These are phyloP conservation scores for Macadamia integrifolia DNA, from an alignment of 164 flowering plant genomes.

Conservation along the genomic window DNA sequence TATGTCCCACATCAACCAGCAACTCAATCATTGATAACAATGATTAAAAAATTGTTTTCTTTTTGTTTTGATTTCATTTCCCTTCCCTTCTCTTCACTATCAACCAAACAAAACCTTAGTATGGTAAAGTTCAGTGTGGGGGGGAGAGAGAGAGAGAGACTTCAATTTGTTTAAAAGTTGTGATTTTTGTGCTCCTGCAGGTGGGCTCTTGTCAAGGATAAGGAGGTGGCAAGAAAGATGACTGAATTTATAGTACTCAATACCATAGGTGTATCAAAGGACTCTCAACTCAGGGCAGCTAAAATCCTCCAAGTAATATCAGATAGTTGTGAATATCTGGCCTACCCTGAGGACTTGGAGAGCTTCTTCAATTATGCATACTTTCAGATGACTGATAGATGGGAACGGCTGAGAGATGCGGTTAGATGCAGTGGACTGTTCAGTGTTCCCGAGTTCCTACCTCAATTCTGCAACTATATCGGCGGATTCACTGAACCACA, in stretches of 20 bases:
- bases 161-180: no score
- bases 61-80: no score
- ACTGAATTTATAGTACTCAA: conserved; percentile 36
- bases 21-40: no score
- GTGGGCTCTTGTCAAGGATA: conserved; percentile 71
- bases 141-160: no score
- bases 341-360: conserved; percentile 6
- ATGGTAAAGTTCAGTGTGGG: no score
- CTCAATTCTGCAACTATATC: conserved; percentile 35
- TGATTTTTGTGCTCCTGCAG: conserved; percentile 15
- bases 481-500: conserved; percentile 20
- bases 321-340: conserved; percentile 25
- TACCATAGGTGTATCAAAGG: conserved; percentile 67
- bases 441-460: conserved; percentile 44
- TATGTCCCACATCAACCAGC: no score
- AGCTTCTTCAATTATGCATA: conserved; percentile 35
- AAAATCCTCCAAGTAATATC: conserved; percentile 43
- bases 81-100: no score
- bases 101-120: no score
- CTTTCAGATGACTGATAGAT: conserved; percentile 40
- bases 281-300: conserved; percentile 64
- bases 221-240: conserved; percentile 53
- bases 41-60: no score
- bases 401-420: conserved; percentile 45
- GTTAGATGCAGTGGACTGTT: conserved; percentile 35